phyloP scores from a whole-genome alignment of 768 basidiomycete species.

The Mycena vitilis region DNA sequence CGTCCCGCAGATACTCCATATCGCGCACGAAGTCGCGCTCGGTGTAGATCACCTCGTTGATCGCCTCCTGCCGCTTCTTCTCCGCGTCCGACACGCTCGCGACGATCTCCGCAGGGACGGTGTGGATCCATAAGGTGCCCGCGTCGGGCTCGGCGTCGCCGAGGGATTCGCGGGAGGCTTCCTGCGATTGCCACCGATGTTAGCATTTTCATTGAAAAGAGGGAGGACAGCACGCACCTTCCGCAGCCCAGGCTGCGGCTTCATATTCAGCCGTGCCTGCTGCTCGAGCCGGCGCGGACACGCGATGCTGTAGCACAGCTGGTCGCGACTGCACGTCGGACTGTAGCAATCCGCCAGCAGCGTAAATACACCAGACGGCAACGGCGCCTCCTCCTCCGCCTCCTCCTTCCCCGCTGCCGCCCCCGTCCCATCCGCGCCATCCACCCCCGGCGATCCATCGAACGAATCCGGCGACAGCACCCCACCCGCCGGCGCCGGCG shows the following conservation, averaged over 20 bases:
- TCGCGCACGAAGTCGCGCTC: slow-evolving; percentile 98
- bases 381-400: slow-evolving; percentile 51
- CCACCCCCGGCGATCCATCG: slow-evolving; percentile 24
- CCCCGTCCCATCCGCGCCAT: slow-evolving; percentile 41
- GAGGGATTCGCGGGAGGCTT: slow-evolving; percentile 33
- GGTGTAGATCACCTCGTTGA: slow-evolving; percentile 95
- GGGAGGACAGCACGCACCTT: slow-evolving; percentile 50
- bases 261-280: slow-evolving; percentile 94
- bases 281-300: slow-evolving; percentile 95
- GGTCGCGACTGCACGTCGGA: slow-evolving; percentile 94
- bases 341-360: slow-evolving; percentile 98
- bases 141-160: slow-evolving; percentile 41
- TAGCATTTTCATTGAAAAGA: background rate
- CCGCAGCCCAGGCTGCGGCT: slow-evolving; percentile 88
- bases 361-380: slow-evolving; percentile 96
- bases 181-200: slow-evolving; percentile 6
- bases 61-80: slow-evolving; percentile 96
- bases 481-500: slow-evolving; percentile 25
- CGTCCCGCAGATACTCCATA: slow-evolving; percentile 97
- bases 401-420: slow-evolving; percentile 34
- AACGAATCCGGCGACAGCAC: slow-evolving; percentile 33
- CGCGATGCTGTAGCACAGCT: slow-evolving; percentile 96
- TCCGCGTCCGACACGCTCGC: slow-evolving; percentile 93
- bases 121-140: slow-evolving; percentile 95
- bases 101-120: slow-evolving; percentile 93